phyloP scores from a whole-genome alignment of 1,139 yeast species.

The Nadsonia starkeyi-henricii region DNA sequence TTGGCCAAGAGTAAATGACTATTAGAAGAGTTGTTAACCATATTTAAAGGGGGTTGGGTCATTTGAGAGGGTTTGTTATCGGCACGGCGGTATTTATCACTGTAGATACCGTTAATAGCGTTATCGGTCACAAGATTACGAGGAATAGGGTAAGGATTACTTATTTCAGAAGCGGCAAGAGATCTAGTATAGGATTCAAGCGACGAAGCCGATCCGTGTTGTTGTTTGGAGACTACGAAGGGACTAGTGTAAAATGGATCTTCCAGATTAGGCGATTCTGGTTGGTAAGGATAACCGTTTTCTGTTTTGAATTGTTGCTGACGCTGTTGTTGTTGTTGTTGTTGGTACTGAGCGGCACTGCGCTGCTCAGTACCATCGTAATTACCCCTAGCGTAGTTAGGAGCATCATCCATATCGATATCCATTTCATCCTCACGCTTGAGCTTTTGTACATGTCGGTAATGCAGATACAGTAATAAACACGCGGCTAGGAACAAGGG shows the following conservation, averaged over 20 bases:
- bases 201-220: background rate
- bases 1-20: background rate
- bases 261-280: background rate
- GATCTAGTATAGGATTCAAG: background rate
- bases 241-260: background rate
- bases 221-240: background rate
- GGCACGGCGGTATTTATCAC: background rate
- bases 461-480: slow-evolving; percentile 21
- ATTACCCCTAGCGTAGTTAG: background rate
- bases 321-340: too few species aligned
- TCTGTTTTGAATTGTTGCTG: too few species aligned
- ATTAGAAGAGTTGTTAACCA: background rate
- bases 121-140: background rate
- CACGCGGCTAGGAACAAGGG: slow-evolving; percentile 23
- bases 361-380: background rate
- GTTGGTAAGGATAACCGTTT: too few species aligned
- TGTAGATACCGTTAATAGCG: background rate
- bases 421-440: slow-evolving; percentile 24
- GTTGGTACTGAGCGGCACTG: too few species aligned
- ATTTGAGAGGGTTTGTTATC: background rate
- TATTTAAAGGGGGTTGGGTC: too few species aligned
- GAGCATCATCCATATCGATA: slow-evolving; percentile 19
- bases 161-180: background rate
- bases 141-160: background rate
- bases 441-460: slow-evolving; percentile 20